Evolutionary conservation across 495 filamentous ascomycete species (phyloP).

Genomic region (Umbilicaria muhlenbergii): DNA sequence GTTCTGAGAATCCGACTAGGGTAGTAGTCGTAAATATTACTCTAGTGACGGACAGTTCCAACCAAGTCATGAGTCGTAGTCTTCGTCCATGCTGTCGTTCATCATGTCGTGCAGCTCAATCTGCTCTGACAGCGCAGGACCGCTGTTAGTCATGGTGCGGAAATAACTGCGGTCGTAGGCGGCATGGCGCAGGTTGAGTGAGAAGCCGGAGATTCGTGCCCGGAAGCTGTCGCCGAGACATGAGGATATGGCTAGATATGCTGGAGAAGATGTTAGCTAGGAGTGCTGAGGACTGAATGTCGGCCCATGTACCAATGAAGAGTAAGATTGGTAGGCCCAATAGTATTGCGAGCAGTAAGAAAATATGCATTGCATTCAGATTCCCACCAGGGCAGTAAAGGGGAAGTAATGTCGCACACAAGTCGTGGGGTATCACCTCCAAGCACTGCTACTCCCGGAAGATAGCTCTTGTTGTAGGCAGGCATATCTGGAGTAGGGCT

Average conservation of each 20-base stretch:
- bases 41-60: neutral
- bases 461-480: too few species aligned
- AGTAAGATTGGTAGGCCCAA: slow-evolving; percentile 31
- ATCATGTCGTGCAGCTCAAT: slow-evolving; percentile 50
- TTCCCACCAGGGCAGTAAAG: too few species aligned
- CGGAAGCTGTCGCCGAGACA: slow-evolving; percentile 42
- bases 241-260: slow-evolving; percentile 41
- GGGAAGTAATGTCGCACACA: too few species aligned
- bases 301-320: slow-evolving; percentile 26
- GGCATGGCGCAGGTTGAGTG: slow-evolving; percentile 22
- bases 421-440: too few species aligned
- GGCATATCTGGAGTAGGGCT: too few species aligned
- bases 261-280: slow-evolving; percentile 19
- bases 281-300: neutral
- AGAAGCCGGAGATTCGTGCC: slow-evolving; percentile 21
- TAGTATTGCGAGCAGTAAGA: slow-evolving; percentile 32
- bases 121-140: slow-evolving; percentile 42
- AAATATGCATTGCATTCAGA: slow-evolving; percentile 27
- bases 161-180: slow-evolving; percentile 39
- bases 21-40: neutral
- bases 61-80: slow-evolving; percentile 14
- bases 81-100: slow-evolving; percentile 28
- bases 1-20: slow-evolving; percentile 33
- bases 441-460: too few species aligned
- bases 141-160: slow-evolving; percentile 35